Evolutionary conservation across 1,284 basidiomycete species (phyloP).

Genomic region (Laetiporus sulphureus): DNA sequence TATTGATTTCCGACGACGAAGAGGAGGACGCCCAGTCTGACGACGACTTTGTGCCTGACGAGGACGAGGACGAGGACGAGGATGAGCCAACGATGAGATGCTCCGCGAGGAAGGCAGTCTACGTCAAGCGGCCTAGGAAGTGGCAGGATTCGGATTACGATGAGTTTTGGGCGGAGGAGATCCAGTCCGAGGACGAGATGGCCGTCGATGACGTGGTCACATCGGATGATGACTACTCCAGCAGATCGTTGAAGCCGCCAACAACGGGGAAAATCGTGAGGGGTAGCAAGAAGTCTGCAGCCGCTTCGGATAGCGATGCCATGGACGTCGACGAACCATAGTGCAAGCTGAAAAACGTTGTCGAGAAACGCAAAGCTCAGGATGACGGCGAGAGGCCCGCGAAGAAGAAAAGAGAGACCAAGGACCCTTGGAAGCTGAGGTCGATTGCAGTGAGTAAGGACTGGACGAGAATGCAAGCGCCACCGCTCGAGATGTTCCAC

Average conservation of each 20-base stretch:
- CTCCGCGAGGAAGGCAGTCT: slow-evolving; percentile 16
- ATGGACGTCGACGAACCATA: slow-evolving; percentile 54
- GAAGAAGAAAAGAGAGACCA: slow-evolving; percentile 58
- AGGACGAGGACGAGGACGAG: too few species aligned
- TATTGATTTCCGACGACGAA: slow-evolving; percentile 44
- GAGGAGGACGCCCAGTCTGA: slow-evolving; percentile 20
- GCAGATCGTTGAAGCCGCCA: slow-evolving; percentile 16
- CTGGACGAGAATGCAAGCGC: slow-evolving; percentile 75
- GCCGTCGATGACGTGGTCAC: slow-evolving; percentile 14
- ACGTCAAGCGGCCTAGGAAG: slow-evolving; percentile 17
- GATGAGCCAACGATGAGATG: slow-evolving; percentile 13
- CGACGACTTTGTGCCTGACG: slow-evolving; percentile 10
- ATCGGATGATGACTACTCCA: slow-evolving; percentile 27
- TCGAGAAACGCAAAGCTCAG: slow-evolving; percentile 45
- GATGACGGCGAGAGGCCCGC: slow-evolving; percentile 40
- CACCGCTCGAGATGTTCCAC: slow-evolving; percentile 89
- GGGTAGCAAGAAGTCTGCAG: slow-evolving; percentile 12
- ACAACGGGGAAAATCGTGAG: slow-evolving; percentile 29
- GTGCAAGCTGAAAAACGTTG: slow-evolving; percentile 23
- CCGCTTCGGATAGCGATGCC: slow-evolving; percentile 27
- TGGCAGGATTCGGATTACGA: slow-evolving; percentile 39
- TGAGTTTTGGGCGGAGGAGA: slow-evolving; percentile 20
- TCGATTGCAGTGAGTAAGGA: slow-evolving; percentile 59
- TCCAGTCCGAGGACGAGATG: slow-evolving; percentile 21
- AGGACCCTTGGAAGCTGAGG: slow-evolving; percentile 78